These are phyloP conservation scores for Wickerhamomyces xylosicus DNA, from an alignment of 805 yeast species.

Conservation along the genomic window DNA sequence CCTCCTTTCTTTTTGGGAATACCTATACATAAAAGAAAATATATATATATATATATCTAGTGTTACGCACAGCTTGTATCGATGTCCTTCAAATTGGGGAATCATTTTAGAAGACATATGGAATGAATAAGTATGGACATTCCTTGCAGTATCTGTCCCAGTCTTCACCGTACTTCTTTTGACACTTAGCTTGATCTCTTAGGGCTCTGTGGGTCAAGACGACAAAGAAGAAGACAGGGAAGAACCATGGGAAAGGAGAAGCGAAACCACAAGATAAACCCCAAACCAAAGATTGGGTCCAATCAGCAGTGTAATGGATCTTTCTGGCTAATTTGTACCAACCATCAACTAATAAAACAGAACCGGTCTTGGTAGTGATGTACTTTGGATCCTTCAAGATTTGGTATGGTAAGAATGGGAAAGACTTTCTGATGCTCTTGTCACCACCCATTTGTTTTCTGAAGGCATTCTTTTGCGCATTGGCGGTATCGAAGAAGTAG, in stretches of 20 bases:
- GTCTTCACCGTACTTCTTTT: conserved; percentile 83
- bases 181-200: conserved; percentile 83
- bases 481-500: conserved; percentile 89
- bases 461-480: conserved; percentile 92
- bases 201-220: conserved; percentile 83
- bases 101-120: conserved; percentile 54
- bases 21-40: no score
- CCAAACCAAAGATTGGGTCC: conserved; percentile 83
- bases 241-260: conserved; percentile 93
- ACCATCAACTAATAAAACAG: conserved; percentile 80
- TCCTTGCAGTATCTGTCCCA: conserved; percentile 80
- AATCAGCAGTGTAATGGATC: conserved; percentile 92
- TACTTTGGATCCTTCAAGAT: conserved; percentile 76
- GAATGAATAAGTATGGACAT: conserved; percentile 90
- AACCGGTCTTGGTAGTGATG: conserved; percentile 78
- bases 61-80: no score
- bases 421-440: conserved; percentile 63
- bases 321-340: conserved; percentile 94
- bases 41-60: no score
- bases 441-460: conserved; percentile 81
- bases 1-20: no score
- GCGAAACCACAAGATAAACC: conserved; percentile 81
- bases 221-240: conserved; percentile 81
- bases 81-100: no score
- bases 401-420: conserved; percentile 88